phyloP scores from a whole-genome alignment of 2,329 filamentous ascomycete genomes.

The Chaetomiaceae sp. region DNA sequence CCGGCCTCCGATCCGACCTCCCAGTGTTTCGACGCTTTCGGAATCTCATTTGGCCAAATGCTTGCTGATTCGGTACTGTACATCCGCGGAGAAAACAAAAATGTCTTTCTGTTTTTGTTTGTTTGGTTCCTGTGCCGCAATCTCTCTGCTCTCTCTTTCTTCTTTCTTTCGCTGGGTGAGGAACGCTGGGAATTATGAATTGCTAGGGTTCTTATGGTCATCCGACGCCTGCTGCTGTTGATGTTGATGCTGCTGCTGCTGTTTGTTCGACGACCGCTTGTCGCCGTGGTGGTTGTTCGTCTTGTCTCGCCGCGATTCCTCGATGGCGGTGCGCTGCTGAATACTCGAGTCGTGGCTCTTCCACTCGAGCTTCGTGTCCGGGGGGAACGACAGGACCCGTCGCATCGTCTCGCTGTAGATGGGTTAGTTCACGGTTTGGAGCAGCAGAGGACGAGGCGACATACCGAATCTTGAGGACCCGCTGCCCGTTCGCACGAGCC shows the following conservation, averaged over 20 bases:
- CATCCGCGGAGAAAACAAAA: slow-evolving; percentile 1
- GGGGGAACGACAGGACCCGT: slow-evolving; percentile 76
- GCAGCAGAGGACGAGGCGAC: slow-evolving; percentile 26
- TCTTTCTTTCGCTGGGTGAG: neutral
- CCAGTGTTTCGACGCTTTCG: neutral
- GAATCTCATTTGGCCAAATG: slow-evolving; percentile 11
- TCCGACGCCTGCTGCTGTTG: slow-evolving; percentile 10
- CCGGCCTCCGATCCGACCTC: neutral
- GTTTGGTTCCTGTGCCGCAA: no score
- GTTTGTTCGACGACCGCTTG: slow-evolving; percentile 30
- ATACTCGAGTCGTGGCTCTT: slow-evolving; percentile 97
- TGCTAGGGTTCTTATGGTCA: slow-evolving; percentile 18
- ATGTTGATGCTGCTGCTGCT: slow-evolving; percentile 22
- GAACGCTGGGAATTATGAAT: slow-evolving; percentile 7
- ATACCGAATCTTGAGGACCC: slow-evolving; percentile 94
- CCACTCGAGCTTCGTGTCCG: slow-evolving; percentile 88
- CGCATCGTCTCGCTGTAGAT: slow-evolving; percentile 83
- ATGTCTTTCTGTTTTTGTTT: no score
- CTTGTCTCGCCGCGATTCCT: slow-evolving; percentile 88
- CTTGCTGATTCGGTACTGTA: slow-evolving; percentile 20
- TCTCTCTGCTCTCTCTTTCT: neutral
- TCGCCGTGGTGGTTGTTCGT: slow-evolving; percentile 41
- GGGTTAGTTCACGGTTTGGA: slow-evolving; percentile 22
- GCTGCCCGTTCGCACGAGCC: slow-evolving; percentile 88
- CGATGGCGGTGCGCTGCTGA: slow-evolving; percentile 81